Conservation (phyloP, 2,329 filamentous ascomycete genomes). For the Biscogniauxia marginata region DNA sequence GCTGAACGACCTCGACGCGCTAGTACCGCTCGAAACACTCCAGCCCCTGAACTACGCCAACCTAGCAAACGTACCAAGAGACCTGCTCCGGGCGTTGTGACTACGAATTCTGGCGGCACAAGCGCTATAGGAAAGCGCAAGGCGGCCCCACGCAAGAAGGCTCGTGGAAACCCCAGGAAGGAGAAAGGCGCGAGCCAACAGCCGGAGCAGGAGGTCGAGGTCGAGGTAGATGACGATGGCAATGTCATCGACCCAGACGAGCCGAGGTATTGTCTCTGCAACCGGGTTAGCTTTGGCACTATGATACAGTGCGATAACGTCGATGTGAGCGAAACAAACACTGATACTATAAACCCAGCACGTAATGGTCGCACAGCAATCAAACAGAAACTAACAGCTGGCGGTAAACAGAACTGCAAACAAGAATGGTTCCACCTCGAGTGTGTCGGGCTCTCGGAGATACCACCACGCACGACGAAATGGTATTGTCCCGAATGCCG, state of each 20-base stretch:
- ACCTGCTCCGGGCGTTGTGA: conserved; percentile 71
- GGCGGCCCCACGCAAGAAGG: conserved; percentile 66
- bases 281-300: conserved; percentile 74
- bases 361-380: conserved; percentile 8
- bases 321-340: conserved; percentile 55
- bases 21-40: conserved; percentile 58
- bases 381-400: conserved; percentile 24
- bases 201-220: conserved; percentile 47
- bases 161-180: conserved; percentile 39
- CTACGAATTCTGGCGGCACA: conserved; percentile 58
- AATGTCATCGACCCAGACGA: conserved; percentile 74
- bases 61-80: conserved; percentile 62
- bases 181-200: conserved; percentile 41
- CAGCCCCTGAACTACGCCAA: conserved; percentile 46
- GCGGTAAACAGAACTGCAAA: conserved; percentile 59
- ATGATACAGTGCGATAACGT: conserved; percentile 84
- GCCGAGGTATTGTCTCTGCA: conserved; percentile 74
- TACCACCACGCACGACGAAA: conserved; percentile 71
- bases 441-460: conserved; percentile 67
- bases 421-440: conserved; percentile 84
- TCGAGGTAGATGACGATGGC: conserved; percentile 66
- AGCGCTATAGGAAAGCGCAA: conserved; percentile 72
- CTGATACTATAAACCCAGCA: conserved; percentile 14
- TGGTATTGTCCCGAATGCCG: conserved; percentile 84
- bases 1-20: conserved; percentile 54